These are phyloP conservation scores for Fusarium poae DNA, from an alignment of 2,329 filamentous ascomycete species.

Conservation along the genomic window DNA sequence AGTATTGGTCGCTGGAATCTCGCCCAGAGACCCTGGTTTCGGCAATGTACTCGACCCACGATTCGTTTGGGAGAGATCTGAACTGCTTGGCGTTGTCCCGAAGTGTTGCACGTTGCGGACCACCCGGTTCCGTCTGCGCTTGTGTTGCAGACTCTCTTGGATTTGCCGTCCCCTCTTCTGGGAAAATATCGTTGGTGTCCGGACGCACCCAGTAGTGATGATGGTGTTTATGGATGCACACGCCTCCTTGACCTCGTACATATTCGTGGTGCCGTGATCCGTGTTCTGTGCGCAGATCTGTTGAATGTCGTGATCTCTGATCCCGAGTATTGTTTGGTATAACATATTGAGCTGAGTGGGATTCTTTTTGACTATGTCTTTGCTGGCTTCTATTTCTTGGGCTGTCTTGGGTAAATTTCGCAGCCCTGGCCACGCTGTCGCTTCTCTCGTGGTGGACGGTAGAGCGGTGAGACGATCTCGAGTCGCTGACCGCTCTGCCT, in stretches of 20 bases:
- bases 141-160: constrained; percentile 12
- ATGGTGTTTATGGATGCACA: constrained; percentile 71
- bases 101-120: constrained; percentile 44
- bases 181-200: constrained; percentile 39
- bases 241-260: constrained; percentile 41
- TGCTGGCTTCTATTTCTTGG: constrained; percentile 35
- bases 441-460: constrained; percentile 2
- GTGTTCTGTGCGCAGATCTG: constrained; percentile 42
- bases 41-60: constrained; percentile 47
- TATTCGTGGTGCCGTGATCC: constrained; percentile 43
- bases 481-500: constrained; percentile 9
- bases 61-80: constrained; percentile 36
- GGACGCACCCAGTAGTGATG: constrained; percentile 71
- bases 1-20: constrained; percentile 50
- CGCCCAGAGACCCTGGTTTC: constrained; percentile 36
- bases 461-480: constrained; percentile 18
- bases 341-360: constrained; percentile 22
- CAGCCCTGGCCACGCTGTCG: background rate
- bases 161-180: constrained; percentile 4
- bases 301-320: constrained; percentile 16
- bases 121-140: constrained; percentile 28
- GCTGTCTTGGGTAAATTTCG: constrained; percentile 13
- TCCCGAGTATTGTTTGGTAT: constrained; percentile 17
- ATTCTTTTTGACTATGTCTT: constrained; percentile 20
- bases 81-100: constrained; percentile 35